phyloP scores from a whole-genome alignment of 257 asterid genomes.

The Leonotis leonurus region DNA sequence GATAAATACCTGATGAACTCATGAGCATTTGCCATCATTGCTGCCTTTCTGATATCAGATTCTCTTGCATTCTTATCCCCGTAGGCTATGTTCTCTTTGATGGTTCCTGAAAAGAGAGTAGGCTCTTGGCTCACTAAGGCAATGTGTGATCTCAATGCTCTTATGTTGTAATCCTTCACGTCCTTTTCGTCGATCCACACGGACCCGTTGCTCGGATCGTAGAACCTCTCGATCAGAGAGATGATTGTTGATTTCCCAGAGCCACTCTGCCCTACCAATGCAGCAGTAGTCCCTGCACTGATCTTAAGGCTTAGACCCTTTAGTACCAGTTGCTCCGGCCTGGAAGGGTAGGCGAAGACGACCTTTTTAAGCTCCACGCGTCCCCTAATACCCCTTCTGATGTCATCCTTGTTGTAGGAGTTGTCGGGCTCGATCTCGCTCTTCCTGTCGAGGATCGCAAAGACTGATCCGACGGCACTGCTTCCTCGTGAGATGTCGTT shows the following conservation, averaged over 20 bases:
- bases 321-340: constrained; percentile 52
- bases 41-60: constrained; percentile 63
- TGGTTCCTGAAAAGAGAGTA: constrained; percentile 59
- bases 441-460: constrained; percentile 51
- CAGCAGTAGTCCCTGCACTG: constrained; percentile 52
- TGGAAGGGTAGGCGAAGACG: constrained; percentile 56
- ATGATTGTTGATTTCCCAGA: constrained; percentile 64
- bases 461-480: constrained; percentile 66
- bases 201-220: constrained; percentile 54
- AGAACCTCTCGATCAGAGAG: constrained; percentile 57
- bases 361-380: constrained; percentile 54
- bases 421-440: constrained; percentile 57
- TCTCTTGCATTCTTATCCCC: constrained; percentile 50
- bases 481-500: constrained; percentile 75
- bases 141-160: constrained; percentile 49
- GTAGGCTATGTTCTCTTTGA: constrained; percentile 58
- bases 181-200: constrained; percentile 51
- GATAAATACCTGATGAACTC: constrained; percentile 54
- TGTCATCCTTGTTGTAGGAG: constrained; percentile 27
- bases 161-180: constrained; percentile 41
- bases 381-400: constrained; percentile 33
- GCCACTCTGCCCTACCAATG: constrained; percentile 70
- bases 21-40: constrained; percentile 69
- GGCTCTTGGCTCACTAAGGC: constrained; percentile 78
- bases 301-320: constrained; percentile 53